These are phyloP conservation scores for Blastobotrys petasosporus DNA, from an alignment of 1,139 yeast species.

Conservation along the genomic window DNA sequence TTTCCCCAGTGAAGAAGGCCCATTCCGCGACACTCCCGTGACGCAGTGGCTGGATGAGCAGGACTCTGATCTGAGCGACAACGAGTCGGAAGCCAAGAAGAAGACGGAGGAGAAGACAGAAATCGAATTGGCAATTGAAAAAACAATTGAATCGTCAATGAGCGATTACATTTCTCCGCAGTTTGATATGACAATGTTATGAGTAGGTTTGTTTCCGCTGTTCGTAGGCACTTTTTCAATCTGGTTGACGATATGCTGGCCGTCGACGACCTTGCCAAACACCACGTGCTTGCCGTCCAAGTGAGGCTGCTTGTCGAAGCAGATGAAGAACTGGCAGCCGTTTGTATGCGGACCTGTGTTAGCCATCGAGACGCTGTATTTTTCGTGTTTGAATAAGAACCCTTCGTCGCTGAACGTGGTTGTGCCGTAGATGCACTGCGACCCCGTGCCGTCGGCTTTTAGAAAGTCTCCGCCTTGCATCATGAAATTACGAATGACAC, in stretches of 20 bases:
- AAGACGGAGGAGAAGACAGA: no score
- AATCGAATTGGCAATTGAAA: no score
- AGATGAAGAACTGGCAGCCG: slow-evolving; percentile 40
- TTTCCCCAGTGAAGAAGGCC: no score
- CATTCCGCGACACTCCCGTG: no score
- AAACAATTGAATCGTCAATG: neutral
- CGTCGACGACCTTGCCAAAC: slow-evolving; percentile 37
- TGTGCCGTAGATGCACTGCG: slow-evolving; percentile 45
- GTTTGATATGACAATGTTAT: slow-evolving; percentile 24
- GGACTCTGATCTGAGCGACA: no score
- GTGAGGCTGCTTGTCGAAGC: slow-evolving; percentile 29
- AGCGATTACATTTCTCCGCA: slow-evolving; percentile 38
- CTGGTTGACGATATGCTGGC: slow-evolving; percentile 64
- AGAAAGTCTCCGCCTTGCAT: slow-evolving; percentile 43
- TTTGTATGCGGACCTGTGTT: slow-evolving; percentile 41
- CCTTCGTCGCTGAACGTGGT: slow-evolving; percentile 80
- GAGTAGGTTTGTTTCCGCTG: slow-evolving; percentile 56
- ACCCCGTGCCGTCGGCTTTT: slow-evolving; percentile 43
- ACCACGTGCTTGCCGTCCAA: slow-evolving; percentile 38
- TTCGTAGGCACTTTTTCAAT: slow-evolving; percentile 66
- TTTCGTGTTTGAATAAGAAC: slow-evolving; percentile 59
- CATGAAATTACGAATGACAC: slow-evolving; percentile 79
- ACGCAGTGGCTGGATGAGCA: no score
- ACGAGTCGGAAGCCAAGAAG: no score
- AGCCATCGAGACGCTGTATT: slow-evolving; percentile 37